Conservation (phyloP, 73 alveolate species). For the Diophrys appendiculata region DNA sequence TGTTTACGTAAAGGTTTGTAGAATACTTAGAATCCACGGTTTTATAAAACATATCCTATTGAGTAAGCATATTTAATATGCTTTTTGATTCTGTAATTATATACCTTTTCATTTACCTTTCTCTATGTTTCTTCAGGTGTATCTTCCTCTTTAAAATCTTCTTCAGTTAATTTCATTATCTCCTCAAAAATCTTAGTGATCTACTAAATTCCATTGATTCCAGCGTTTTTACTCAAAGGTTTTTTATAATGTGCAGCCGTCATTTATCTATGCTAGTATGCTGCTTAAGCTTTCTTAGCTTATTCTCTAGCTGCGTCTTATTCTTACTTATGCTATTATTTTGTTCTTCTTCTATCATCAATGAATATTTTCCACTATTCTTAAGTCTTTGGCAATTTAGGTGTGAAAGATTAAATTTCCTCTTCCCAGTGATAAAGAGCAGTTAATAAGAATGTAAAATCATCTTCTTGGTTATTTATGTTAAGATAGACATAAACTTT, state of each 20-base stretch:
- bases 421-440: conserved; percentile 67
- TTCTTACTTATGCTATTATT: too few relatives aligned
- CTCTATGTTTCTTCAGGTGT: conserved; percentile 51
- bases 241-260: too few relatives aligned
- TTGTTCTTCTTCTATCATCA: too few relatives aligned
- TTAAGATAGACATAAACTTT: conserved; percentile 41
- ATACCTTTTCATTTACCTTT: conserved; percentile 40
- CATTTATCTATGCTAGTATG: too few relatives aligned
- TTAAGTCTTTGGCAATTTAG: conserved; percentile 12
- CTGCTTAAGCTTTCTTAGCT: too few relatives aligned
- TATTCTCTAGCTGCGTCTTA: too few relatives aligned
- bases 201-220: too few relatives aligned
- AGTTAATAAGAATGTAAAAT: conserved; percentile 53
- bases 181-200: too few relatives aligned
- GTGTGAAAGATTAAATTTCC: conserved; percentile 31
- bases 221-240: too few relatives aligned
- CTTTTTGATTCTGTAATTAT: conserved; percentile 24
- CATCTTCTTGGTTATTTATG: conserved; percentile 54
- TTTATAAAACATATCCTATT: conserved; percentile 28
- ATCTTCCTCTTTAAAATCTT: conserved; percentile 59
- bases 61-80: conserved; percentile 42
- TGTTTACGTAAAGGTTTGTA: conserved; percentile 38
- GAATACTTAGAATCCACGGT: conserved; percentile 44
- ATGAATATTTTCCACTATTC: too few relatives aligned
- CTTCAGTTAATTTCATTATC: conserved; percentile 23